phyloP scores from a whole-genome alignment of 169 alveolate genomes.

The Plasmodium gallinaceum region DNA sequence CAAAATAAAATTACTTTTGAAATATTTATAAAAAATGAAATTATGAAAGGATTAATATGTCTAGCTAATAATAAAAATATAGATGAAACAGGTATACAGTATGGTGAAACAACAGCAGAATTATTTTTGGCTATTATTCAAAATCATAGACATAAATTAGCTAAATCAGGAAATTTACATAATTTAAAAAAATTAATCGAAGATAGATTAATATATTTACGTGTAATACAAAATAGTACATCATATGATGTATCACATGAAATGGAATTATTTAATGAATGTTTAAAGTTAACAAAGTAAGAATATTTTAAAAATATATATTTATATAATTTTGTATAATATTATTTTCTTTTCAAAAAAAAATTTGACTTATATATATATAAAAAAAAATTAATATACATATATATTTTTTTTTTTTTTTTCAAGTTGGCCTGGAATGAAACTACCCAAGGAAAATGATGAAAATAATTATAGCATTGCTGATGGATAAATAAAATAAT shows the following conservation, averaged over 20 bases:
- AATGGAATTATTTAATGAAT: constrained; percentile 50
- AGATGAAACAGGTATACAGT: constrained; percentile 73
- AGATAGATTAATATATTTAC: constrained; percentile 52
- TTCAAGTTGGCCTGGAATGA: constrained; percentile 24
- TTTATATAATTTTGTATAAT: not conserved
- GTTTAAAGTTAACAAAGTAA: constrained; percentile 57
- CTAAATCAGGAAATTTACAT: constrained; percentile 47
- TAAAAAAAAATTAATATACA: not conserved
- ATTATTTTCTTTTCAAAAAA: not conserved
- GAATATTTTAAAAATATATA: not conserved
- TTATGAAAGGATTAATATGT: constrained; percentile 60
- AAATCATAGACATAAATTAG: constrained; percentile 70
- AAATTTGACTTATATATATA: too few relatives aligned
- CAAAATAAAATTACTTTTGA: constrained; percentile 72
- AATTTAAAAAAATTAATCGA: constrained; percentile 38
- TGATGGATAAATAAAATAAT: not conserved
- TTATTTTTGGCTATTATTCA: constrained; percentile 61
- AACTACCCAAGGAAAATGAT: not conserved
- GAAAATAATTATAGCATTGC: constrained; percentile 22
- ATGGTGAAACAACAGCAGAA: constrained; percentile 78
- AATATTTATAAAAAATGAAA: constrained; percentile 52
- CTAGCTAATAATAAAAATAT: constrained; percentile 62
- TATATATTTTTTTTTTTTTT: not conserved
- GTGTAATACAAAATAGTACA: constrained; percentile 51
- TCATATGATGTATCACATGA: constrained; percentile 75